Base-by-base conservation (phyloP, 208 protist species). In the Trypanosoma mega region DNA sequence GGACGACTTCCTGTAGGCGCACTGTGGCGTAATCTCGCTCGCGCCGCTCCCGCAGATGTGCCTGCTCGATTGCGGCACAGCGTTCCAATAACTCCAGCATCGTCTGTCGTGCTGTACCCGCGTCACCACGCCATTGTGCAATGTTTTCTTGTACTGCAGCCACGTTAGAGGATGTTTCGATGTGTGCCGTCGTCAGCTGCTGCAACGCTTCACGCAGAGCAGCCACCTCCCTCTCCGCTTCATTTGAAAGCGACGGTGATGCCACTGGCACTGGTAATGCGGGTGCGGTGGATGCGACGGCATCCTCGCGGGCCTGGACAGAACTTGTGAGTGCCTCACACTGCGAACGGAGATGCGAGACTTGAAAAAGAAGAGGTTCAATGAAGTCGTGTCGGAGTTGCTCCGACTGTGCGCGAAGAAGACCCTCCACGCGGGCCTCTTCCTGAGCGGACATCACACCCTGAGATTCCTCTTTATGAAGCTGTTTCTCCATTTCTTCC, bases 21-120 rank as follows among this genome's bases (percentile, higher is more conserved):
- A 31, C 14, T 14, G 63, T 55, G 11, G 59, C 41, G 26, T 63
- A 56, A 30, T 79, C 20, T 23, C 61, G 53, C 1, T 43, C 20
- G 7, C 64, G 47, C 1, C 76, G 57, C 3, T 66, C 58, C 1
- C 51, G 39, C 39, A 80, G 9, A 5, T 68, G 49, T 2, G 57
- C 49, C 6, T 33, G 49, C 33, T 76, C 48, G n/a, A 80, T 11
- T 23, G 18, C 61, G 23, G 16, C 41, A 45, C 66, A 74, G 43
- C 64, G 55, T 36, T 26, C 49, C 26, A 24, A 21, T 5, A 2
- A 9, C 49, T 27, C 26, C n/a, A 34, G 26, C 20, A 14, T 7
- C 5, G 16, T 8, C 6, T 14, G 49, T 24, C 14, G 20, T 33
- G 21, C 29, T 30, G 11, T n/a, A 7, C 11, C 29, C 27, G 20